Conservation (phyloP, 352 stramenopile genomes). For the Phytophthora cryptogea region DNA sequence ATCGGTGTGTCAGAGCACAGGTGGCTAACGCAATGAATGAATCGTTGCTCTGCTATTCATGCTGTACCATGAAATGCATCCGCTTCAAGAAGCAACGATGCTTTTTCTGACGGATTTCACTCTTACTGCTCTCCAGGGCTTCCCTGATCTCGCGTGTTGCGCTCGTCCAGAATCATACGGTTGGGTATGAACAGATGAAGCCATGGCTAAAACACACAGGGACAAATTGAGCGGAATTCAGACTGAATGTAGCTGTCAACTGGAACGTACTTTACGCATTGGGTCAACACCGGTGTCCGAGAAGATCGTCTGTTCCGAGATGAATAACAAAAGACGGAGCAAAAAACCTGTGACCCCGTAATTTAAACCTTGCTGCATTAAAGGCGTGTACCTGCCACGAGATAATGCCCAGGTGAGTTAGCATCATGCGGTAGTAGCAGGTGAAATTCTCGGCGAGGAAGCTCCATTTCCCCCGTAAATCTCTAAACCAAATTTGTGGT, state of each 20-base stretch:
- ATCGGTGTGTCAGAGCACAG: conserved; percentile 15
- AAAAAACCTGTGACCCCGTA: background rate
- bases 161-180: conserved; percentile 60
- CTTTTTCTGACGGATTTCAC: background rate
- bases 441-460: conserved; percentile 72
- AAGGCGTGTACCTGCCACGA: conserved; percentile 60
- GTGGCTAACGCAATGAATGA: conserved; percentile 27
- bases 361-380: background rate
- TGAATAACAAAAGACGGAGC: background rate
- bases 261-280: conserved; percentile 46
- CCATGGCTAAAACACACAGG: conserved; percentile 50
- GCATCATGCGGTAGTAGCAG: conserved; percentile 86
- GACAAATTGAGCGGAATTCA: background rate
- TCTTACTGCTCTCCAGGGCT: conserved; percentile 5
- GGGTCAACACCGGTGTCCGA: conserved; percentile 64
- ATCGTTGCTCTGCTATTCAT: conserved; percentile 5
- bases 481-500: conserved; percentile 69
- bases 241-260: background rate
- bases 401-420: conserved; percentile 75
- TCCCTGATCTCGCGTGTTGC: conserved; percentile 17
- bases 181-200: conserved; percentile 80
- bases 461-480: conserved; percentile 63
- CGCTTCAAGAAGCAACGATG: background rate
- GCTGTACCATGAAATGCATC: background rate
- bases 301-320: conserved; percentile 51